phyloP scores from a whole-genome alignment of 2,329 filamentous ascomycete species.

The Sphaceloma murrayae region DNA sequence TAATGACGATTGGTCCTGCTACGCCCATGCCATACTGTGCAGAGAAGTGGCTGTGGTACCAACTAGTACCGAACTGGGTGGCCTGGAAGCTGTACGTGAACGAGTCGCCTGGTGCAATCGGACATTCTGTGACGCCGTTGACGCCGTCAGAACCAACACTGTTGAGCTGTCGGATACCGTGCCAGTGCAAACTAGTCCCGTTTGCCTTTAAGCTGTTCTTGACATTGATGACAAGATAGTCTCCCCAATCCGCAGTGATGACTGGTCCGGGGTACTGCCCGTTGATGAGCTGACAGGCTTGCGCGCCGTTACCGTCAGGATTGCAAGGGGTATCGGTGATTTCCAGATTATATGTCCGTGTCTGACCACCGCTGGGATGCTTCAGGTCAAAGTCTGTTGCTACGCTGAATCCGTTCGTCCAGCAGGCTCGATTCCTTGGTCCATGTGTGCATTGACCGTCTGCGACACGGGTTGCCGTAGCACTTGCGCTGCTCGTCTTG shows the following conservation, averaged over 20 bases:
- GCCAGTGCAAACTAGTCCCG: constrained; percentile 52
- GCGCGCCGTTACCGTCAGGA: constrained; percentile 31
- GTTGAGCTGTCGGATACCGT: constrained; percentile 49
- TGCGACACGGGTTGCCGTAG: constrained; percentile 17
- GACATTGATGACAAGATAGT: constrained; percentile 44
- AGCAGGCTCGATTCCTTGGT: constrained; percentile 34
- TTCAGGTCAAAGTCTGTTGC: constrained; percentile 39
- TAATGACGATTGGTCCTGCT: constrained; percentile 33
- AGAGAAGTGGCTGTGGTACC: constrained; percentile 38
- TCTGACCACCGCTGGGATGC: constrained; percentile 33
- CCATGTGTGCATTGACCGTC: constrained; percentile 33
- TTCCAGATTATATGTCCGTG: constrained; percentile 28
- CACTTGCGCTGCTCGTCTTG: too few relatives aligned
- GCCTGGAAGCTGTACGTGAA: constrained; percentile 49
- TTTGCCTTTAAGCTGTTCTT: constrained; percentile 45
- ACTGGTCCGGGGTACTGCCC: constrained; percentile 57
- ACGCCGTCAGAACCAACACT: constrained; percentile 50
- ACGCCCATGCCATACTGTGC: constrained; percentile 37
- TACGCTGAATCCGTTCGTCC: constrained; percentile 36
- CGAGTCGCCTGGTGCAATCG: constrained; percentile 41
- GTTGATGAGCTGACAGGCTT: constrained; percentile 45
- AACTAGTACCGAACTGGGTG: constrained; percentile 34
- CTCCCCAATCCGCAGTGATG: constrained; percentile 42
- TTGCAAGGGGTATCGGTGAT: constrained; percentile 30
- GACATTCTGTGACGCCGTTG: constrained; percentile 37